Base-by-base conservation (phyloP, 192 early-diverging fungal genomes). In the Linnemannia elongata region DNA sequence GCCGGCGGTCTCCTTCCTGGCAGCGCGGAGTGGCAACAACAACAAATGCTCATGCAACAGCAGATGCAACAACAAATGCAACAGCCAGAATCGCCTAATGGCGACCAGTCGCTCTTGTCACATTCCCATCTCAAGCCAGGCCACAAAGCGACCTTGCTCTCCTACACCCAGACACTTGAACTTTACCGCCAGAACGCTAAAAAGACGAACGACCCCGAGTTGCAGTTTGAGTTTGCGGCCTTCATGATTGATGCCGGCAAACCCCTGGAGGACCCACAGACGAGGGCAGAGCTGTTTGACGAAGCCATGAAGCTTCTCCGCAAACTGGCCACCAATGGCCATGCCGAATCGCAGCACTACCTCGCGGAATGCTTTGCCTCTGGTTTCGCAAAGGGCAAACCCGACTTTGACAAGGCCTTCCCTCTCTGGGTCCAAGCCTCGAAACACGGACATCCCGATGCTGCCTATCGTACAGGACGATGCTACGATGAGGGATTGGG, bases 401-500 rank as follows among this genome's bases (percentile, higher is more conserved):
- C 91, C 22, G 96, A 96, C 54, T 94, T 94, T 74, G 92, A 94
- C 45, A 95, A 95, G 81, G 93, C 93, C 27, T 93, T 94, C 84
- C 92, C 93, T 3, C 81, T 93, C 30, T 95, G 93, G 89, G 89
- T 93, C 36, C 89, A 90, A 44, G 95, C 96, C 3, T 93, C 94
- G 17, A 96, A 96, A 78, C 93, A 94, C 76, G 89, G 88, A 38
- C 93, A 94, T 78, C 88, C 95, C 30, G 92, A 93, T 74, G 93
- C 95, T 36, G 90, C 91, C 13, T 96, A 93, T 82, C 78, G 93
- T 41, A 91, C 93, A 38, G 95, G 90, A 42, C 81, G 87, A 44
- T 96, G 92, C 72, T 92, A 93, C 82, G 96, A 97, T 83, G 88
- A 92, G 75, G 95, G 94, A 47, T 70, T 90, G 57, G 96, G 96